Percentiles rank a stretch among this genome's conserved stretches.
Conservation (phyloP, 257 asterid genomes). For the Rubia yunnanensis region DNA sequence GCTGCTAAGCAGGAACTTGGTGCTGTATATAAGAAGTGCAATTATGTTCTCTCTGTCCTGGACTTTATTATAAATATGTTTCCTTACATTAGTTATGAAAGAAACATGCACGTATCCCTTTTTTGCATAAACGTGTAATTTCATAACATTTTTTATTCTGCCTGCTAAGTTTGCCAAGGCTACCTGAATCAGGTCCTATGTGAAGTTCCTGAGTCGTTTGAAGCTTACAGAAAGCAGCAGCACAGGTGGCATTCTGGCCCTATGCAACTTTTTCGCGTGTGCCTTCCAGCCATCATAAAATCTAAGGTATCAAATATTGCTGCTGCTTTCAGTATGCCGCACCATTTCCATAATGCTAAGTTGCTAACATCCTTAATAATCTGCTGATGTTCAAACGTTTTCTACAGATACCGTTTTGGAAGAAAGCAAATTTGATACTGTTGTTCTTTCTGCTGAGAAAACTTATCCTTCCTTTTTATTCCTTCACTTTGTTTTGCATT, state of each 20-base stretch:
- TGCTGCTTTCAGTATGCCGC: neutral
- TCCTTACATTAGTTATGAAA: neutral
- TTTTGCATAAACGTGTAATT: too few relatives aligned
- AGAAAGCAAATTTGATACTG: conserved; percentile 82
- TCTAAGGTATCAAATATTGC: conserved; percentile 42
- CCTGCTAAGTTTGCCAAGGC: neutral
- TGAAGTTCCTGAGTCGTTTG: conserved; percentile 87
- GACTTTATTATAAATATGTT: neutral
- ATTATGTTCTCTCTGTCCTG: neutral
- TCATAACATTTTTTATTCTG: neutral
- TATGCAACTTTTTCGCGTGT: conserved; percentile 84
- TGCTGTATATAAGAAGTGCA: neutral
- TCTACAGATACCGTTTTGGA: conserved; percentile 6
- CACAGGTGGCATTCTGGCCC: conserved; percentile 99
- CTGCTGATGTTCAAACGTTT: conserved; percentile 11
- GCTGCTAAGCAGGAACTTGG: neutral
- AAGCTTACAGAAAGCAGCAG: conserved; percentile 92
- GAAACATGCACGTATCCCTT: neutral
- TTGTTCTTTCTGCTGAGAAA: conserved; percentile 90
- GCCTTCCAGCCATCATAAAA: conserved; percentile 55
- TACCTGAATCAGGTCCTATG: conserved; percentile 51
- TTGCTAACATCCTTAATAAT: neutral
- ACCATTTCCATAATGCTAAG: neutral
- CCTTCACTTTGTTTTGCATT: conserved; percentile 91
- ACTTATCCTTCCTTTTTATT: conserved; percentile 91